phyloP scores from a whole-genome alignment of 768 basidiomycete genomes.

The Naganishia vaughanmartiniae region DNA sequence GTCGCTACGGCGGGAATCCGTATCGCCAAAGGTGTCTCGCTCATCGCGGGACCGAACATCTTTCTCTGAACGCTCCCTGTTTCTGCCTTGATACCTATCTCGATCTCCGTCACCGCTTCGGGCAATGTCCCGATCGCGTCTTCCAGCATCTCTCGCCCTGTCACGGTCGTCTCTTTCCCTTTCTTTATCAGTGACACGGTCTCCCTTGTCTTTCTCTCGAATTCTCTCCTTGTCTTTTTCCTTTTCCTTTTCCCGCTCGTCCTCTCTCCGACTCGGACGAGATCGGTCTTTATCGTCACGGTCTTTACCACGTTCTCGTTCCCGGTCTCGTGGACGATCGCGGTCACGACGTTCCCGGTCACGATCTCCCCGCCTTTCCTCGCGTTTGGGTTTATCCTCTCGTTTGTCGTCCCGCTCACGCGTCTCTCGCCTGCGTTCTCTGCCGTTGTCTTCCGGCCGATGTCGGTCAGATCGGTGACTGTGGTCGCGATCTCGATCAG shows the following conservation, averaged over 20 bases:
- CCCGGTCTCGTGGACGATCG: slow-evolving; percentile 5
- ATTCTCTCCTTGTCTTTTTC: neutral
- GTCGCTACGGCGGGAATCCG: neutral
- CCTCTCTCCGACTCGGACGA: neutral
- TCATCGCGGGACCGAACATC: neutral
- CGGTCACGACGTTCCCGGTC: slow-evolving; percentile 30
- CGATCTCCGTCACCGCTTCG: slow-evolving; percentile 7
- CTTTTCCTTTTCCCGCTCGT: slow-evolving; percentile 23
- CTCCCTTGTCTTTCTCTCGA: neutral
- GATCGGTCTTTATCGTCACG: slow-evolving; percentile 19
- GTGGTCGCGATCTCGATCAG: slow-evolving; percentile 3
- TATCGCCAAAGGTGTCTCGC: neutral
- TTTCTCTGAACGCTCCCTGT: neutral
- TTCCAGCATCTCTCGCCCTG: neutral
- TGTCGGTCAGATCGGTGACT: slow-evolving; percentile 17
- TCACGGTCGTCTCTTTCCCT: slow-evolving; percentile 6
- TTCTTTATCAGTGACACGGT: neutral
- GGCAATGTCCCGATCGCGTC: neutral
- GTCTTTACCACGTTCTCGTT: slow-evolving; percentile 16
- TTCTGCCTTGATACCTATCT: neutral
- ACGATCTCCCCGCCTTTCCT: neutral
- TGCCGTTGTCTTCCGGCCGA: slow-evolving; percentile 12
- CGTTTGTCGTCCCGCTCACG: slow-evolving; percentile 14
- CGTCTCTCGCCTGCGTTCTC: slow-evolving; percentile 2
- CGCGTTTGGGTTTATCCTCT: slow-evolving; percentile 1